Evolutionary conservation across 2,329 filamentous ascomycete species (phyloP), one percentile per base, ranked within the genome.

Genomic region (Penicillium psychrosexuale): DNA sequence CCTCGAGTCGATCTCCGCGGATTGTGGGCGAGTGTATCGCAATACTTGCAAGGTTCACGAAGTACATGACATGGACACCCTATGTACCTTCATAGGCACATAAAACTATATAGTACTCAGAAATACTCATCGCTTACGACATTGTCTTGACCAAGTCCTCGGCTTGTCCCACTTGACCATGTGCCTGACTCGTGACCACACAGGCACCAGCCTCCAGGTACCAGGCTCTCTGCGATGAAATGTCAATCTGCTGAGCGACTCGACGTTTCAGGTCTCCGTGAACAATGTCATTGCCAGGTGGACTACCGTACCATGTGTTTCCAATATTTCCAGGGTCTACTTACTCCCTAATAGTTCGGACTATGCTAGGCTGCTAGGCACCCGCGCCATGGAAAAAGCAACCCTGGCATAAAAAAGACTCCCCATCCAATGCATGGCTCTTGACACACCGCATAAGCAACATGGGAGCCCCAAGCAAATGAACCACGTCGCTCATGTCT

Each of bases 191-290:
- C 28, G 47, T 50, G 47, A 50, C 8, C 38, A 19, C 34, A 40
- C 17, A 28, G 8, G 27, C 36, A 36, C 27, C 2, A 28, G 12
- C 13, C 27, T 28, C 27, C 2, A 15, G 28, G 13, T 22, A 17
- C 47, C 15, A 28, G 37, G 47, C 37, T 13, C 27, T 40, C 36
- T 39, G 11, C 47, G 47, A 50, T 50, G 47, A 44, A 44, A 50
- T 50, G 15, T 5, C 28, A 50, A 50, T 50, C 11, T 34, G 37
- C 15, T 34, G 47, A 27, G 33, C 36, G 13, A 49, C 37, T 9
- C 9, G 28, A 17, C 28, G 28, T 49, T 43, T 49, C 47, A 33
- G 8, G 19, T 50, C 15, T 13, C 19, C 13, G 13, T n/a, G 4
- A 19, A 31, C 27, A 17, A 39, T 31, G 3, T 34, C 38, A 28